Evolutionary conservation across 2,329 filamentous ascomycete species (phyloP).

Genomic region (Hymenoscyphus infarciens): DNA sequence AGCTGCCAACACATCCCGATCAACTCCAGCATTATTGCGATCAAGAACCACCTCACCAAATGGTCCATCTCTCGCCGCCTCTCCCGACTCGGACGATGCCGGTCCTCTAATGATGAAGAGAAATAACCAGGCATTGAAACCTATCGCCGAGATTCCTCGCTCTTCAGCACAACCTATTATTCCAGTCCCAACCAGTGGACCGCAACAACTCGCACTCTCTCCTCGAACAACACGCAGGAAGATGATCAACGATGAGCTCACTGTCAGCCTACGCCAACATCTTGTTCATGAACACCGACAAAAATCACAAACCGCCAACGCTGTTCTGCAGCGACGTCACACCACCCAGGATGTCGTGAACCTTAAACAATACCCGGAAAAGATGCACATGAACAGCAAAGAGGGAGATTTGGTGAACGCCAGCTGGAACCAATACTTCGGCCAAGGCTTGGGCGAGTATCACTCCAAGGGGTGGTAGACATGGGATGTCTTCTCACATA

Average conservation of each 20-base stretch:
- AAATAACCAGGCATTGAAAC: slow-evolving; percentile 23
- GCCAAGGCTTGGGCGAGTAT: slow-evolving; percentile 75
- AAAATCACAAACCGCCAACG: slow-evolving; percentile 83
- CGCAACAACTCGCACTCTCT: slow-evolving; percentile 73
- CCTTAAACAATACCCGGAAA: slow-evolving; percentile 75
- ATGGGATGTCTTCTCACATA: slow-evolving; percentile 17
- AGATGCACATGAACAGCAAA: slow-evolving; percentile 54
- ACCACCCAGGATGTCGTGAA: slow-evolving; percentile 90
- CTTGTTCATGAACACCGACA: slow-evolving; percentile 95
- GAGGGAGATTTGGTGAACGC: slow-evolving; percentile 59
- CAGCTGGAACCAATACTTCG: slow-evolving; percentile 84
- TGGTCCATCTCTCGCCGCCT: slow-evolving; percentile 60
- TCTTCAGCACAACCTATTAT: slow-evolving; percentile 74
- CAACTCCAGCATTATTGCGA: slow-evolving; percentile 50
- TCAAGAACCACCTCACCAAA: slow-evolving; percentile 66
- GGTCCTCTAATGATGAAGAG: slow-evolving; percentile 53
- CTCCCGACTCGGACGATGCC: slow-evolving; percentile 38
- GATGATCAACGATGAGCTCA: slow-evolving; percentile 93
- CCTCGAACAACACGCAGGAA: slow-evolving; percentile 88
- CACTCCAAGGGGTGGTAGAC: slow-evolving; percentile 79
- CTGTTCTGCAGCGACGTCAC: slow-evolving; percentile 83
- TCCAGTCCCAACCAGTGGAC: slow-evolving; percentile 56
- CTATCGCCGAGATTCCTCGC: slow-evolving; percentile 48
- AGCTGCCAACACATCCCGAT: slow-evolving; percentile 46
- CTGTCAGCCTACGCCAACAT: slow-evolving; percentile 85